Conservation (phyloP, 345 rosid species). For the Euclidium syriacum region DNA sequence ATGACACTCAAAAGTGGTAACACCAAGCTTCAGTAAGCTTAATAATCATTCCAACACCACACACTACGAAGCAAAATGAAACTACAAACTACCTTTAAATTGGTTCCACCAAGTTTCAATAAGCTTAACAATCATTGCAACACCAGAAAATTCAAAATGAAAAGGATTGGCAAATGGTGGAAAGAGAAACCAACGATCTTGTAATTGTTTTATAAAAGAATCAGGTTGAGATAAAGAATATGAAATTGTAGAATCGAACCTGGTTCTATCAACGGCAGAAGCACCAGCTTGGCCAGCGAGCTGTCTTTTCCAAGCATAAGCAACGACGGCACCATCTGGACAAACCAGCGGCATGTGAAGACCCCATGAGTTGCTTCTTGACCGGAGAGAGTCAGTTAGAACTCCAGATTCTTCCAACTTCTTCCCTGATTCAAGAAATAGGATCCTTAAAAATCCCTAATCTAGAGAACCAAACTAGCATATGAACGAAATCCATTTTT, state of each 20-base stretch:
- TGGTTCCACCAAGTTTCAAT: not conserved
- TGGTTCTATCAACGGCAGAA: constrained; percentile 93
- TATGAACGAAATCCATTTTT: not conserved
- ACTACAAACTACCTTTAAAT: too few relatives aligned
- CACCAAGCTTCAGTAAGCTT: not conserved
- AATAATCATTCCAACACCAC: not conserved
- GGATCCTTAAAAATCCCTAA: not conserved
- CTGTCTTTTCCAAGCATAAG: constrained; percentile 97
- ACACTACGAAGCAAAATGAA: too few relatives aligned
- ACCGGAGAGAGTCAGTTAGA: constrained; percentile 63
- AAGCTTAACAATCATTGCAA: not conserved
- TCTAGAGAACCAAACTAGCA: too few relatives aligned
- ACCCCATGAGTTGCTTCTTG: constrained; percentile 87
- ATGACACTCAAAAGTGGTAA: not conserved
- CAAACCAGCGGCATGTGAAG: constrained; percentile 93
- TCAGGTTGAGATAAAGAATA: too few relatives aligned
- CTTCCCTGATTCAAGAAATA: constrained; percentile 48
- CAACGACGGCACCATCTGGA: constrained; percentile 97
- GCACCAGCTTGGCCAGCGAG: constrained; percentile 99
- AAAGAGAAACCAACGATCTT: not conserved
- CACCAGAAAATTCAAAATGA: too few relatives aligned
- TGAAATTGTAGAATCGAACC: too few relatives aligned
- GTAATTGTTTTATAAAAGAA: too few relatives aligned
- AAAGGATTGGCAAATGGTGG: not conserved
- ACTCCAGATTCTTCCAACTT: constrained; percentile 88